These are phyloP conservation scores for Vigna nakashimae DNA, from an alignment of 306 rosid genomes.

Conservation along the genomic window DNA sequence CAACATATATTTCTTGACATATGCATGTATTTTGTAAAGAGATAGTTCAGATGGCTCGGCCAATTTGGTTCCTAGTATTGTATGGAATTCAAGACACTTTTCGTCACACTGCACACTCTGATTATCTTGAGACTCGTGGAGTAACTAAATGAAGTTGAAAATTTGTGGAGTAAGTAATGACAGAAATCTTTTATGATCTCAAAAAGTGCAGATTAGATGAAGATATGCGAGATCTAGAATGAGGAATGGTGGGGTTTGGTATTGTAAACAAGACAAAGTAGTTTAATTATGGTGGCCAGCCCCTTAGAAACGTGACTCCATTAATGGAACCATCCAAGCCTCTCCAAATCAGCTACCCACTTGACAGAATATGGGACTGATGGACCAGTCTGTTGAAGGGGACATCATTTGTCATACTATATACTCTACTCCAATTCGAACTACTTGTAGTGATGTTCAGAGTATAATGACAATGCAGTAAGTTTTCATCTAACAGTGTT, in stretches of 20 bases:
- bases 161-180: slow-evolving; percentile 11
- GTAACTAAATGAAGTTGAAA: slow-evolving; percentile 7
- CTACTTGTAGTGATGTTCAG: slow-evolving; percentile 4
- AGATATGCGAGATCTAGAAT: slow-evolving; percentile 14
- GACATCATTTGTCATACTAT: slow-evolving; percentile 7
- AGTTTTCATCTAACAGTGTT: slow-evolving; percentile 18
- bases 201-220: neutral
- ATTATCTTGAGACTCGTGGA: slow-evolving; percentile 12
- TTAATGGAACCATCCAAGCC: slow-evolving; percentile 14
- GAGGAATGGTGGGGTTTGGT: slow-evolving; percentile 26
- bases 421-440: neutral
- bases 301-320: slow-evolving; percentile 26
- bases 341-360: slow-evolving; percentile 40
- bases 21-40: slow-evolving; percentile 27
- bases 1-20: no score
- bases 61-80: slow-evolving; percentile 43
- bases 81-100: slow-evolving; percentile 43
- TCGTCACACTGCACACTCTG: slow-evolving; percentile 30
- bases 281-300: neutral
- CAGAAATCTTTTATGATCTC: slow-evolving; percentile 8
- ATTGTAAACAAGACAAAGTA: slow-evolving; percentile 22
- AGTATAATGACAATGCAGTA: neutral
- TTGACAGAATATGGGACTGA: slow-evolving; percentile 8
- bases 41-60: slow-evolving; percentile 28
- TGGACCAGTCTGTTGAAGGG: slow-evolving; percentile 37